Evolutionary conservation across 1,284 basidiomycete species (phyloP), one percentile per base, ranked within the genome.

Genomic region (Phylloboletellus chloephorus): DNA sequence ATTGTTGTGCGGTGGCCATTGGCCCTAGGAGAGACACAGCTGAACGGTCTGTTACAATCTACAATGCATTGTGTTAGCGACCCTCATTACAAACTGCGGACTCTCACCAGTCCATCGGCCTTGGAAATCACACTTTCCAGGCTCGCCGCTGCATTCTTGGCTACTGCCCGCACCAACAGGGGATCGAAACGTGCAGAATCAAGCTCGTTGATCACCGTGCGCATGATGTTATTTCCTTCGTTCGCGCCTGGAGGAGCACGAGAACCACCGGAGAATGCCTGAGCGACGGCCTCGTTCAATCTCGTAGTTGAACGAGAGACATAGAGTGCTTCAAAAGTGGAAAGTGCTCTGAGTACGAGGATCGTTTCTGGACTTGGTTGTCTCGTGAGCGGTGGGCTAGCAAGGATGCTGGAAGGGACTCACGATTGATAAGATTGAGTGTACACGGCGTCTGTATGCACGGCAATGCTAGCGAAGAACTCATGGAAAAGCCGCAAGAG

Each of bases 111-210:
- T 13, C 63, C 66, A 38, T 94, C 88, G 5, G 78, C 63, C 37
- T 80, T 71, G 3, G 69, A 68, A 11, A 79, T 56, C 50, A 90
- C 69, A 49, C 71, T 71, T 19, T 89, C 85, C 31, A 96, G 56
- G 31, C 80, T 78, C 11, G 75, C 69, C 10, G 69, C 72, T 0
- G 77, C 79, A 55, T 80, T 83, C 52, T 82, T 82, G 4, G 91
- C 88, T 4, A 94, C 82, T 2, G 78, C 76, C 41, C 76, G 74
- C 5, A 91, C 78, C 7, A 98, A 70, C 21, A 97, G 58, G 0
- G 94, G 94, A 63, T 98, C 94, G 58, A 96, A 97, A 43, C 86
- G 78, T 3, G 91, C 92, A 2, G 89, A 80, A 61, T 98, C 94
- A 3, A 98, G 74, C 59, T 96, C 93, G 60, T 97, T 97, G 12